These are phyloP conservation scores for Hortiboletus rubellus DNA, from an alignment of 1,284 basidiomycete species.

Conservation along the genomic window DNA sequence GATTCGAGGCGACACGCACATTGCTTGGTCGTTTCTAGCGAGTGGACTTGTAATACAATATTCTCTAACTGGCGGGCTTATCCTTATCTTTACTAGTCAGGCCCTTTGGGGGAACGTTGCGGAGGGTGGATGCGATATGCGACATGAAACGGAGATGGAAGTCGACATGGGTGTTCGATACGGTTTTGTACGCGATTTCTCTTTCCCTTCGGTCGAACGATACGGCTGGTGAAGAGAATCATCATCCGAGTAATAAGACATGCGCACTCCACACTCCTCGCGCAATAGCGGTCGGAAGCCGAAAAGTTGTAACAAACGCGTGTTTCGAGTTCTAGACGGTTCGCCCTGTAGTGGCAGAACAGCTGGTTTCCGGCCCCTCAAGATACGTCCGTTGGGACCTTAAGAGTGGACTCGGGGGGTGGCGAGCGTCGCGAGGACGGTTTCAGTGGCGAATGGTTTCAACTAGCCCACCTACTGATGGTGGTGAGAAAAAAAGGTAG, in stretches of 20 bases:
- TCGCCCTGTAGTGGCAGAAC: conserved; percentile 1
- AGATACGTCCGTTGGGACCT: neutral
- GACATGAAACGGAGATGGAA: conserved; percentile 9
- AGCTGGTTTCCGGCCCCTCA: neutral
- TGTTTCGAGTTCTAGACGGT: conserved; percentile 18
- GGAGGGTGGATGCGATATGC: neutral
- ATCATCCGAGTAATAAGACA: conserved; percentile 19
- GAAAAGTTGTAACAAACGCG: conserved; percentile 1
- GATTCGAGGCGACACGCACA: neutral
- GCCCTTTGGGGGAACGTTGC: conserved; percentile 1
- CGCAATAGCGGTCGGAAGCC: neutral
- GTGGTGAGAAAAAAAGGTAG: neutral
- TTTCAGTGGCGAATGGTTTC: neutral
- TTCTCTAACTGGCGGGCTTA: neutral
- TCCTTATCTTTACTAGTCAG: neutral
- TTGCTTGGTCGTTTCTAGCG: neutral
- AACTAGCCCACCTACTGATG: neutral
- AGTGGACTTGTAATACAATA: neutral
- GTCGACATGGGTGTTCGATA: neutral
- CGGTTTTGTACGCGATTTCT: neutral
- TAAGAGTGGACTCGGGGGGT: neutral
- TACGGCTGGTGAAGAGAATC: neutral
- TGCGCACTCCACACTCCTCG: conserved; percentile 9
- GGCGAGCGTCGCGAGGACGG: neutral
- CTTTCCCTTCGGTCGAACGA: conserved; percentile 1